phyloP scores from a whole-genome alignment of 495 filamentous ascomycete species.

The Clohesyomyces aquaticus region DNA sequence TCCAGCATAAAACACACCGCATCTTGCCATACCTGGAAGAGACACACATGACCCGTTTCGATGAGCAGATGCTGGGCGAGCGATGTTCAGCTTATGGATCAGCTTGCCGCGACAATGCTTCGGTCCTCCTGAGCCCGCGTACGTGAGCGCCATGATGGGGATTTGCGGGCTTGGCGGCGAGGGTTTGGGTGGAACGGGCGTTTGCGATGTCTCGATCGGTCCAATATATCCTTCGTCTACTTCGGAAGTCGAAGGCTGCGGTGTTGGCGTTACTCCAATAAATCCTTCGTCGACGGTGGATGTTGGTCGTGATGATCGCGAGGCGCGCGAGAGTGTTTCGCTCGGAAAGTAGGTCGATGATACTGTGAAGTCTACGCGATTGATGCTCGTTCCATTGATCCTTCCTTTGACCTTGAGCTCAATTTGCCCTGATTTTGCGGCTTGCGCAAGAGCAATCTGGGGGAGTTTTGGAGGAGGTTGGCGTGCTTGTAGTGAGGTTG shows the following conservation, averaged over 20 bases:
- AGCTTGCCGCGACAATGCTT: constrained; percentile 29
- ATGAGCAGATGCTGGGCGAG: constrained; percentile 7
- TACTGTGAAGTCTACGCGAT: constrained; percentile 17
- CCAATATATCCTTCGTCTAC: constrained; percentile 30
- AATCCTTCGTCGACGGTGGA: constrained; percentile 17
- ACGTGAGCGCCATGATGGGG: constrained; percentile 30
- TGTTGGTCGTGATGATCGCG: background rate
- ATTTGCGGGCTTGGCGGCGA: constrained; percentile 7
- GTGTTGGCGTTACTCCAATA: constrained; percentile 22
- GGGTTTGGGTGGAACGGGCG: background rate
- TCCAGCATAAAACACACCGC: constrained; percentile 30
- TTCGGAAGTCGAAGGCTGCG: background rate
- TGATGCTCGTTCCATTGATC: constrained; percentile 19
- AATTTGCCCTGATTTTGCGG: constrained; percentile 11
- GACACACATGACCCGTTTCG: constrained; percentile 28
- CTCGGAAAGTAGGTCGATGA: background rate
- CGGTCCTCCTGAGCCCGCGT: constrained; percentile 25
- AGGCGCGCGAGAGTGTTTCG: background rate
- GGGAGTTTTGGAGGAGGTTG: constrained; percentile 11
- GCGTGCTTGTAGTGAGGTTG: constrained; percentile 10
- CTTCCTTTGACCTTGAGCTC: constrained; percentile 10
- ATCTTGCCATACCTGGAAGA: constrained; percentile 18
- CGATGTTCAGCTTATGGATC: constrained; percentile 13
- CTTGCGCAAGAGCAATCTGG: constrained; percentile 18
- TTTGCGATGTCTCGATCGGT: constrained; percentile 6